A percentile compares a stretch with the other conserved stretches of the same genome.
phyloP scores from a whole-genome alignment of 1,139 yeast species.

The Suhomyces ambrosiae region DNA sequence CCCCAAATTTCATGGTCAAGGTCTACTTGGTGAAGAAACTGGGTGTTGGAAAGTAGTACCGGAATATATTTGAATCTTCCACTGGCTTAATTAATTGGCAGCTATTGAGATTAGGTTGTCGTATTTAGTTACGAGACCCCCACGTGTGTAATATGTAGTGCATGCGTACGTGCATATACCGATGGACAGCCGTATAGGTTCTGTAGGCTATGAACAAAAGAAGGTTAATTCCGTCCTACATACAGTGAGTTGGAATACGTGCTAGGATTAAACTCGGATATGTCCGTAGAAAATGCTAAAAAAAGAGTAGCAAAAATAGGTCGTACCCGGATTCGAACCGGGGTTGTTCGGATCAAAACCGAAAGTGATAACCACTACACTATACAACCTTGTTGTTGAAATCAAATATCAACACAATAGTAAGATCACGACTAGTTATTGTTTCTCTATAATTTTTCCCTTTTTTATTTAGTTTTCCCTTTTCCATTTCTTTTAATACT shows the following conservation, averaged over 20 bases:
- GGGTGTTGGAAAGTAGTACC: not conserved
- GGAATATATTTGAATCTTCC: constrained; percentile 1
- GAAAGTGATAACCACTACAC: constrained; percentile 55
- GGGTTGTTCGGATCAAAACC: constrained; percentile 78
- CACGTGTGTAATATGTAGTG: constrained; percentile 8
- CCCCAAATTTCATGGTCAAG: constrained; percentile 68
- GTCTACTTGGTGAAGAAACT: not conserved
- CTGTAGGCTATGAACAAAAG: no score
- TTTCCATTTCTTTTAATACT: no score
- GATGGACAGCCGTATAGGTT: not conserved
- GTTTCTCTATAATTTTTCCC: no score
- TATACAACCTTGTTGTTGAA: constrained; percentile 36
- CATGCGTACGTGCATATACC: not conserved
- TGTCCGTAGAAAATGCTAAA: no score
- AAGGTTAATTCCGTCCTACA: no score
- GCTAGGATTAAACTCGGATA: not conserved
- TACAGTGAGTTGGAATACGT: no score
- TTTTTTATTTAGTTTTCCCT: no score
- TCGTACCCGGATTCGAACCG: constrained; percentile 96
- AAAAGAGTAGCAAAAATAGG: constrained; percentile 52
- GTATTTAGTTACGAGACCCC: constrained; percentile 9
- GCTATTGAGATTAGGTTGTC: constrained; percentile 1
- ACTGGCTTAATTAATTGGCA: constrained; percentile 2
- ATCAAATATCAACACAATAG: no score
- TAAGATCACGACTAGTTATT: no score